Conservation (phyloP, 345 rosid species). For the Syzygium grande region DNA sequence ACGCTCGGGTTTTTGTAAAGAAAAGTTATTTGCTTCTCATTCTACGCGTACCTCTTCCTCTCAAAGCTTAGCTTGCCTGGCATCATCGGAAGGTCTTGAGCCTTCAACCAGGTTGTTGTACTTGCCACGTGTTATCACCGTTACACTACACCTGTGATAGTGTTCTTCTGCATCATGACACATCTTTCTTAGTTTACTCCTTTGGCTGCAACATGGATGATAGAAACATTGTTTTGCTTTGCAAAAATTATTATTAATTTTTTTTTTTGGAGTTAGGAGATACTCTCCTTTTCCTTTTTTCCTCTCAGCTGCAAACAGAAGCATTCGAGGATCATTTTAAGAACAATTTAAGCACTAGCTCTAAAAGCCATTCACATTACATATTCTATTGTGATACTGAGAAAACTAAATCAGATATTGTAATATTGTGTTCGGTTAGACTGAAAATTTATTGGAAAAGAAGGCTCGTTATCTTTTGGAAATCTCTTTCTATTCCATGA, state of each 20-base stretch:
- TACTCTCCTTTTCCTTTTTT: background rate
- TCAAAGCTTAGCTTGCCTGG: conserved; percentile 9
- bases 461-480: background rate
- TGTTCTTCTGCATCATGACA: background rate
- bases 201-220: background rate
- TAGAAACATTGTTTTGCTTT: background rate
- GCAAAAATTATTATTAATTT: background rate
- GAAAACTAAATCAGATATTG: background rate
- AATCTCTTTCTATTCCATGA: background rate
- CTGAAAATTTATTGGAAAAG: background rate
- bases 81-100: conserved; percentile 9
- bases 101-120: conserved; percentile 7
- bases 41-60: background rate
- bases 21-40: conserved; percentile 1
- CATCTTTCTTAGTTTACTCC: background rate
- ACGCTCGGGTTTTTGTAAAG: background rate
- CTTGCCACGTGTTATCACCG: background rate
- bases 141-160: background rate
- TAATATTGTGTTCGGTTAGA: background rate
- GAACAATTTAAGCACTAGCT: background rate
- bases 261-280: background rate
- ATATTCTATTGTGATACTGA: background rate
- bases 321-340: background rate
- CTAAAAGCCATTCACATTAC: background rate
- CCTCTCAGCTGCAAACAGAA: background rate